A percentile compares a stretch with the other conserved stretches of the same genome.
These are phyloP conservation scores for Herpetospermum pedunculosum DNA, from an alignment of 306 rosid genomes.

Conservation along the genomic window DNA sequence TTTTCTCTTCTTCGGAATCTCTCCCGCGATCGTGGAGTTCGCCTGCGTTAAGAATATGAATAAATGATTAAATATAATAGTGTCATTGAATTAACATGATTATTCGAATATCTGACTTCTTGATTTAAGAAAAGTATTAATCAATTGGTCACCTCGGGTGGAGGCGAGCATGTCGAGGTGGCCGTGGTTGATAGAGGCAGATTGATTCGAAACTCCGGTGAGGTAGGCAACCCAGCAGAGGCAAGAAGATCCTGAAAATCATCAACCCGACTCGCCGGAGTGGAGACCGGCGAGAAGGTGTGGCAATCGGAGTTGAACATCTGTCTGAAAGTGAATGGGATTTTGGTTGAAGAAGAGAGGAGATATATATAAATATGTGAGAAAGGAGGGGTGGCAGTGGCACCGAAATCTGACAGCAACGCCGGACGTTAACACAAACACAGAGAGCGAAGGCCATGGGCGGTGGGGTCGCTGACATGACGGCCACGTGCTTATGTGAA, in stretches of 20 bases:
- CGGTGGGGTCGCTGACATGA: conserved; percentile 33
- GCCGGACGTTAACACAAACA: conserved; percentile 25
- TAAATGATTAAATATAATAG: neutral
- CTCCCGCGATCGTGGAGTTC: conserved; percentile 19
- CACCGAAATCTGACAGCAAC: conserved; percentile 29
- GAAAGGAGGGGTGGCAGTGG: conserved; percentile 8
- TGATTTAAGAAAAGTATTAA: no score
- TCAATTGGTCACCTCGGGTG: no score
- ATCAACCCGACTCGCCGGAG: neutral
- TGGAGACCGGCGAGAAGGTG: neutral
- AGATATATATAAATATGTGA: neutral
- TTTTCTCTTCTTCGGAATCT: conserved; percentile 47
- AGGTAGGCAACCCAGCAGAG: neutral
- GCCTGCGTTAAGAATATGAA: neutral
- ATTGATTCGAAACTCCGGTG: neutral
- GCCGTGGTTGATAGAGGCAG: no score
- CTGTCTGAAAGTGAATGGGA: no score
- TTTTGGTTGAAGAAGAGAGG: no score
- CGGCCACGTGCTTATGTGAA: conserved; percentile 34
- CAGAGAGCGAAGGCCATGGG: conserved; percentile 28
- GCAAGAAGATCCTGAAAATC: conserved; percentile 8
- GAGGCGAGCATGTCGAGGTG: no score
- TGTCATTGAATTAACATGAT: no score
- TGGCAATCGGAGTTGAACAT: no score
- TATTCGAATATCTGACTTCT: no score